Percentiles rank a stretch among this genome's conserved stretches.
phyloP scores from a whole-genome alignment of 306 rosid genomes.

The Arachis hypogaea region DNA sequence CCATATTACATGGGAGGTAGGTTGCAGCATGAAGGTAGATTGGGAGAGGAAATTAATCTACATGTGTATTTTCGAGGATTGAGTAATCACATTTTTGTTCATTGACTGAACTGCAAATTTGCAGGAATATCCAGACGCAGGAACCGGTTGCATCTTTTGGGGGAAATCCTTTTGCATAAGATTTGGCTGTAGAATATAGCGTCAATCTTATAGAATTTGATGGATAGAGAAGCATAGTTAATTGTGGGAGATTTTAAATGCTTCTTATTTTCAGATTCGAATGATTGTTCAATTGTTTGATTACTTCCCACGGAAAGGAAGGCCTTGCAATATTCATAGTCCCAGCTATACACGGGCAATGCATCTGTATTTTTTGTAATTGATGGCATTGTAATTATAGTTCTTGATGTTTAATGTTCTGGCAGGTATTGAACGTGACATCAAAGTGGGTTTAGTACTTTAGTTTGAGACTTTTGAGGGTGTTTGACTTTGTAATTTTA shows the following conservation, averaged over 20 bases:
- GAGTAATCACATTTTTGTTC: background rate
- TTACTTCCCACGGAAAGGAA: slow-evolving; percentile 11
- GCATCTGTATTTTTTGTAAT: slow-evolving; percentile 17
- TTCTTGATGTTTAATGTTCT: slow-evolving; percentile 13
- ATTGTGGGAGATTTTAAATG: slow-evolving; percentile 6
- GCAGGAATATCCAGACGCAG: slow-evolving; percentile 60
- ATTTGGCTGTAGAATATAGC: slow-evolving; percentile 12
- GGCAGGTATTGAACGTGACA: background rate
- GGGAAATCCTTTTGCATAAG: slow-evolving; percentile 80
- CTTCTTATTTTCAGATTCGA: slow-evolving; percentile 23
- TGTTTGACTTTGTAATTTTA: background rate
- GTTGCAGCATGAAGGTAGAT: background rate
- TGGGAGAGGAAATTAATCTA: background rate
- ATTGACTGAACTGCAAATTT: slow-evolving; percentile 29
- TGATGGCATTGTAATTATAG: slow-evolving; percentile 1
- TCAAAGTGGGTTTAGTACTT: slow-evolving; percentile 5
- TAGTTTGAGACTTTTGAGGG: background rate
- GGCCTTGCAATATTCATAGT: slow-evolving; percentile 22
- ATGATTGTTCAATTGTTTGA: background rate
- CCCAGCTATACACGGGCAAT: background rate
- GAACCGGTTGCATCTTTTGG: slow-evolving; percentile 67
- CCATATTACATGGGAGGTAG: background rate
- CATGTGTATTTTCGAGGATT: background rate
- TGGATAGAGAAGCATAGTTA: background rate
- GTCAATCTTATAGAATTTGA: background rate